These are phyloP conservation scores for Cyberlindnera mycetangii DNA, from an alignment of 805 yeast genomes.

Conservation along the genomic window DNA sequence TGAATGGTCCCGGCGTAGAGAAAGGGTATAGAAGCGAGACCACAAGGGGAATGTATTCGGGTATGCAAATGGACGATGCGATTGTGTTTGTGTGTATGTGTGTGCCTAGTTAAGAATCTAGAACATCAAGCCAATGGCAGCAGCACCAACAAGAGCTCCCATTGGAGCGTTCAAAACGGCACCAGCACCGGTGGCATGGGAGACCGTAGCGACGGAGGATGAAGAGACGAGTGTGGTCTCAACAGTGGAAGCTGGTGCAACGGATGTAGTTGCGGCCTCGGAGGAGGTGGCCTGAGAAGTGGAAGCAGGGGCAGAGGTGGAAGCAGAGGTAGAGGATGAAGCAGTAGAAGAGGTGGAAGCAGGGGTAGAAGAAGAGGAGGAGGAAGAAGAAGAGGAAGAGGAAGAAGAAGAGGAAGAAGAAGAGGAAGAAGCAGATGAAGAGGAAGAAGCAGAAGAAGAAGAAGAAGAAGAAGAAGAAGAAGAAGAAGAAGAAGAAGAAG, in stretches of 20 bases:
- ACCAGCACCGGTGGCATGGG: conserved; percentile 27
- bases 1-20: too few relatives aligned
- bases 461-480: conserved; percentile 31
- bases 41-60: too few relatives aligned
- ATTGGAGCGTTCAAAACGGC: conserved; percentile 36
- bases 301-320: conserved; percentile 20
- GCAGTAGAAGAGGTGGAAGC: conserved; percentile 25
- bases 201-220: conserved; percentile 6
- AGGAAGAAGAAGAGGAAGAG: conserved; percentile 22
- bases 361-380: conserved; percentile 20
- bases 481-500: conserved; percentile 31
- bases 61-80: not conserved
- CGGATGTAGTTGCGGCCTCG: conserved; percentile 5
- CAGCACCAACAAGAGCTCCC: conserved; percentile 41
- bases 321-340: conserved; percentile 21
- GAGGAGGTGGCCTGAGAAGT: conserved; percentile 6
- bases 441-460: conserved; percentile 24
- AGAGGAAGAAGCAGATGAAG: conserved; percentile 24
- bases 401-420: conserved; percentile 26
- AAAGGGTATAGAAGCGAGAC: too few relatives aligned
- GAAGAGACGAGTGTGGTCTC: conserved; percentile 16
- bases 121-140: conserved; percentile 26
- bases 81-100: not conserved
- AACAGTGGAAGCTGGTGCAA: conserved; percentile 7
- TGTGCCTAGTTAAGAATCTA: too few relatives aligned